phyloP scores from a whole-genome alignment of 257 asterid genomes.

The Mentha longifolia region DNA sequence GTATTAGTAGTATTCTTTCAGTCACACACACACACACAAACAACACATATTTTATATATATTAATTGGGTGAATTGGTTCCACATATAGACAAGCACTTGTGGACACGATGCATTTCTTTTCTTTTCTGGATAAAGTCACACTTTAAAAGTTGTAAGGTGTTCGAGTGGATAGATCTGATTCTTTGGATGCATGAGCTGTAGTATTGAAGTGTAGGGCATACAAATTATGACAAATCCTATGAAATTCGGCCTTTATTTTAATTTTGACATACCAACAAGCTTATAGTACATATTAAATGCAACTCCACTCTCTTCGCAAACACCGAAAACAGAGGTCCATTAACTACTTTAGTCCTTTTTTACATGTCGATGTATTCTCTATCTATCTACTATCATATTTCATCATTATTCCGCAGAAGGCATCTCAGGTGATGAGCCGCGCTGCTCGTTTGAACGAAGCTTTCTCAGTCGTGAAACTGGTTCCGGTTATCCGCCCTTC shows the following conservation, averaged over 20 bases:
- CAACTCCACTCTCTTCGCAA: not conserved
- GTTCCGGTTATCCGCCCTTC: slow-evolving; percentile 84
- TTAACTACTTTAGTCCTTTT: not conserved
- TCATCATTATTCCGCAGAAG: slow-evolving; percentile 59
- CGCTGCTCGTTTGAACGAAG: slow-evolving; percentile 92
- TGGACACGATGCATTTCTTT: slow-evolving; percentile 28
- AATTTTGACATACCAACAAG: slow-evolving; percentile 21
- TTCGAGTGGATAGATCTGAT: slow-evolving; percentile 29
- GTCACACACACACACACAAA: not conserved
- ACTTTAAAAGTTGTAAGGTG: slow-evolving; percentile 6
- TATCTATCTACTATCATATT: slow-evolving; percentile 12
- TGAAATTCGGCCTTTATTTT: not conserved
- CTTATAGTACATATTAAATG: not conserved
- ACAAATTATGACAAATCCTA: not conserved
- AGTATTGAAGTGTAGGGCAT: slow-evolving; percentile 22
- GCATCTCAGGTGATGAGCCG: slow-evolving; percentile 88
- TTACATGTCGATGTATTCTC: not conserved
- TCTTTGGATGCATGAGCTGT: slow-evolving; percentile 22
- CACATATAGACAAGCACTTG: slow-evolving; percentile 26
- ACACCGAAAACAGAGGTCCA: not conserved
- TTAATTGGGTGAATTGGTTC: slow-evolving; percentile 18
- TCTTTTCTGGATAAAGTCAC: slow-evolving; percentile 24
- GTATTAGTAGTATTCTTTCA: no score
- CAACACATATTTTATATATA: not conserved
- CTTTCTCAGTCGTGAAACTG: slow-evolving; percentile 87